Conservation (phyloP, 345 rosid species). For the Kernera saxatilis region DNA sequence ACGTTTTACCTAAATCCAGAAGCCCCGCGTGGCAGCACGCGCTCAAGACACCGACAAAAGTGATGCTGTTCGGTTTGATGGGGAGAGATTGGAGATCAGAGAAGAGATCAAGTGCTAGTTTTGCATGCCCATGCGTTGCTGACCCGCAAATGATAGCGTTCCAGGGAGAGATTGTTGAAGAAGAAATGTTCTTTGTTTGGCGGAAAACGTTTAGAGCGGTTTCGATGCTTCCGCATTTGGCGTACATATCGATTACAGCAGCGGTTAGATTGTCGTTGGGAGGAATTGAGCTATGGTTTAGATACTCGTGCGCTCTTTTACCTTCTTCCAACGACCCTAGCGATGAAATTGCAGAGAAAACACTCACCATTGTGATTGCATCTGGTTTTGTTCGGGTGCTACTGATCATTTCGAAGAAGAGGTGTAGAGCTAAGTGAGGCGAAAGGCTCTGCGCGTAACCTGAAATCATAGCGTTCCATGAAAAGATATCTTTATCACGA, state of each 20-base stretch:
- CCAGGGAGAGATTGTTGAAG: conserved; percentile 64
- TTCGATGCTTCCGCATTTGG: conserved; percentile 79
- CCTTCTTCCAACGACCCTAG: conserved; percentile 61
- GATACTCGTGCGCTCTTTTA: conserved; percentile 50
- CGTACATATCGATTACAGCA: conserved; percentile 83
- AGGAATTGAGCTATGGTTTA: conserved; percentile 37
- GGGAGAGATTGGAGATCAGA: conserved; percentile 40
- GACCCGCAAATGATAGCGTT: conserved; percentile 76
- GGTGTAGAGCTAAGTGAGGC: conserved; percentile 48
- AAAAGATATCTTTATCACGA: conserved; percentile 63
- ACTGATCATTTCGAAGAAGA: conserved; percentile 53
- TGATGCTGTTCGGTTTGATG: conserved; percentile 51
- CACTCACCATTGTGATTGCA: conserved; percentile 77
- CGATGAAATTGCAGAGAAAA: conserved; percentile 64
- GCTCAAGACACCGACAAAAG: conserved; percentile 71
- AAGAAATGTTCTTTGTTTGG: conserved; percentile 35
- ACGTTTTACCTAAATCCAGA: conserved; percentile 48
- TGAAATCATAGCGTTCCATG: conserved; percentile 80
- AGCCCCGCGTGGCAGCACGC: conserved; percentile 79
- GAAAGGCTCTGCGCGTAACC: conserved; percentile 56
- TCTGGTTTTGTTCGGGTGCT: conserved; percentile 48
- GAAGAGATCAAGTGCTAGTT: conserved; percentile 50
- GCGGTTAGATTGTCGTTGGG: conserved; percentile 65
- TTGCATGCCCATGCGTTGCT: conserved; percentile 64
- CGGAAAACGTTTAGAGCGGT: conserved; percentile 54